These are phyloP conservation scores for Candida takata DNA, from an alignment of 805 yeast species.

Conservation along the genomic window DNA sequence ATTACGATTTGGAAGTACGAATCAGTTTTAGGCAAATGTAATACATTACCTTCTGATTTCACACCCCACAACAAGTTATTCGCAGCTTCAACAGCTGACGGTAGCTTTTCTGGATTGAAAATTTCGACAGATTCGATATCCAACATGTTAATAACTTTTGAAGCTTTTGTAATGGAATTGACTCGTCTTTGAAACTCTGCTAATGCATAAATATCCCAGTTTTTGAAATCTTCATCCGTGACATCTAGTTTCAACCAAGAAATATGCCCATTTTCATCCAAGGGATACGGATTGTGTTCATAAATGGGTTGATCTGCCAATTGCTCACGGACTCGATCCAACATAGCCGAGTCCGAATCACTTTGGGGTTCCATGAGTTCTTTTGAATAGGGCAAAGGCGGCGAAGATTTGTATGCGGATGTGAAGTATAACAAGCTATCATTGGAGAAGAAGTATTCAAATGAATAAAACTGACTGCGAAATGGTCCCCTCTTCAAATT, in stretches of 20 bases:
- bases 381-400: constrained; percentile 43
- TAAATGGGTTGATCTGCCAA: constrained; percentile 26
- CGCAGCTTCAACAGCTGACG: constrained; percentile 24
- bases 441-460: constrained; percentile 57
- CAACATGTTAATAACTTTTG: constrained; percentile 54
- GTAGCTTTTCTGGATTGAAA: constrained; percentile 23
- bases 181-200: constrained; percentile 59
- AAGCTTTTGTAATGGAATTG: constrained; percentile 47
- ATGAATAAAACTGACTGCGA: constrained; percentile 39
- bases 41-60: constrained; percentile 17
- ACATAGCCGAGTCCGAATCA: background rate
- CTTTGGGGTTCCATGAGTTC: constrained; percentile 15
- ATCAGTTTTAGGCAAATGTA: constrained; percentile 28
- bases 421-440: constrained; percentile 57
- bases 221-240: constrained; percentile 33
- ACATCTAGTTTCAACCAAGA: constrained; percentile 48
- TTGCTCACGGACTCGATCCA: background rate
- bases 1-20: constrained; percentile 48
- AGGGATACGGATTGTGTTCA: constrained; percentile 47
- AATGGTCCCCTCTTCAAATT: constrained; percentile 24
- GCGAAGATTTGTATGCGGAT: constrained; percentile 47
- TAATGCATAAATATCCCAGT: constrained; percentile 51
- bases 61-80: constrained; percentile 25
- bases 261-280: constrained; percentile 46
- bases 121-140: constrained; percentile 35